phyloP scores from a whole-genome alignment of 23 red algal species.

The Gracilaria caudata region DNA sequence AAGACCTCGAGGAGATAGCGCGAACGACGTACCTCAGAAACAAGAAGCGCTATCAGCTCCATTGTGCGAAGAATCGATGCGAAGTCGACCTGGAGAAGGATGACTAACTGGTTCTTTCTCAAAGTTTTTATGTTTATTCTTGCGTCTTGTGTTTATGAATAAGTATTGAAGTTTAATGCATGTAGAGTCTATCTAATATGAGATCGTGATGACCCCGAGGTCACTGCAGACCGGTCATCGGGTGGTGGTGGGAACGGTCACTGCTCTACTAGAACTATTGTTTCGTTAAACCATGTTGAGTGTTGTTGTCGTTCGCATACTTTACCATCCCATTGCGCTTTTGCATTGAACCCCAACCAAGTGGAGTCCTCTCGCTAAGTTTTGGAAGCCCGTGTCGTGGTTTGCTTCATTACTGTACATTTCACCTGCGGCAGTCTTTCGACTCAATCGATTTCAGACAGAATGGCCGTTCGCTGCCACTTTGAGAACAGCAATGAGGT shows the following conservation, averaged over 20 bases:
- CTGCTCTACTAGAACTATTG: not conserved
- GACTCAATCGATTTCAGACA: not conserved
- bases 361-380: no score
- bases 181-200: not conserved
- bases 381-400: no score
- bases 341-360: no score
- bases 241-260: slow-evolving; percentile 26
- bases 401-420: no score
- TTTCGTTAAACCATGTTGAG: no score
- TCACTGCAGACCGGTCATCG: not conserved
- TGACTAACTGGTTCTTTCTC: not conserved
- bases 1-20: not conserved
- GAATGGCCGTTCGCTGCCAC: slow-evolving; percentile 84
- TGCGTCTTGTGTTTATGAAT: not conserved
- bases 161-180: not conserved
- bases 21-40: slow-evolving; percentile 1
- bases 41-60: not conserved
- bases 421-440: no score
- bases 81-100: not conserved
- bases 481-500: slow-evolving; percentile 97
- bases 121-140: not conserved
- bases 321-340: no score
- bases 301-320: no score
- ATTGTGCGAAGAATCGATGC: not conserved
- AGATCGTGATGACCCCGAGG: slow-evolving; percentile 1